Conservation (phyloP, 148 eudicot species). For the Persicaria maculosa region DNA sequence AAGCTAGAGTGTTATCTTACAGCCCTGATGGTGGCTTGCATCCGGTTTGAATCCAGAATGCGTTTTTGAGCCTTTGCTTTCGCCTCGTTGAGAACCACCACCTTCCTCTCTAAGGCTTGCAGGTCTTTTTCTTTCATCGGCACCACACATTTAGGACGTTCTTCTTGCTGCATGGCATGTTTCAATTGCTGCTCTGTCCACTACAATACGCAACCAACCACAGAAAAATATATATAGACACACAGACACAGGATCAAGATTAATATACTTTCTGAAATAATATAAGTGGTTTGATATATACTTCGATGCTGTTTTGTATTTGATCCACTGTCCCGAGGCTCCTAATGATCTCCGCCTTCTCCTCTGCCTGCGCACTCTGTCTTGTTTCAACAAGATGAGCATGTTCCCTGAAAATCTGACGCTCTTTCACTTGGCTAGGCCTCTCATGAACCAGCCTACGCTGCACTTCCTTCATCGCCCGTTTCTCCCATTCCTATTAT, state of each 20-base stretch:
- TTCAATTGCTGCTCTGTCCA: too few species aligned
- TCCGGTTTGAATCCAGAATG: background rate
- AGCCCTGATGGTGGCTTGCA: background rate
- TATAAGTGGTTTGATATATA: too few species aligned
- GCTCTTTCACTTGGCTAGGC: background rate
- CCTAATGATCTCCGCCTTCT: background rate
- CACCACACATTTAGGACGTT: too few species aligned
- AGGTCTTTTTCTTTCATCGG: background rate
- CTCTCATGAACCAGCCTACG: background rate
- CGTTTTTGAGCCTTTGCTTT: background rate
- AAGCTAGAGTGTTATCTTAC: background rate
- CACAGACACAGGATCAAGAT: too few species aligned
- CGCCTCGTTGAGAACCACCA: background rate
- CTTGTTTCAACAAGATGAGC: background rate
- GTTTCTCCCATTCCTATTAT: background rate
- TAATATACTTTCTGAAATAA: too few species aligned
- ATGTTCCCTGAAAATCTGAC: background rate
- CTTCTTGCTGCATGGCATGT: too few species aligned
- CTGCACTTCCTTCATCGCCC: background rate
- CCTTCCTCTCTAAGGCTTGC: background rate
- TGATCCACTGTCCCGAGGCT: background rate
- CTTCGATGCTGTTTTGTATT: too few species aligned
- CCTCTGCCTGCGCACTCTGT: background rate
- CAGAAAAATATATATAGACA: too few species aligned
- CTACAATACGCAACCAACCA: too few species aligned